phyloP scores from a whole-genome alignment of 306 rosid genomes.

The Delonix regia region DNA sequence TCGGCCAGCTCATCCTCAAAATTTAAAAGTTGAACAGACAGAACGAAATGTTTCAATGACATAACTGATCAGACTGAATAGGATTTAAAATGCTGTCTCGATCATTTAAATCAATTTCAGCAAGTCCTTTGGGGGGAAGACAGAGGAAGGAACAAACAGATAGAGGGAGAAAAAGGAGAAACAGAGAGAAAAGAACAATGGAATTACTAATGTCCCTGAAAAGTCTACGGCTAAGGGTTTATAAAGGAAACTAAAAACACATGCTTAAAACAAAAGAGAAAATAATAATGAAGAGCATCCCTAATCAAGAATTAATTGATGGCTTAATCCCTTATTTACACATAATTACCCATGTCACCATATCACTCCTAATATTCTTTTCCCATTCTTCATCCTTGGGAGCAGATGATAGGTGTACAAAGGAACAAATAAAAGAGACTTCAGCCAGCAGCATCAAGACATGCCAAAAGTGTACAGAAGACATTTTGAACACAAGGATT shows the following conservation, averaged over 20 bases:
- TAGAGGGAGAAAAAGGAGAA: neutral
- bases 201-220: neutral
- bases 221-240: neutral
- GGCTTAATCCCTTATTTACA: neutral
- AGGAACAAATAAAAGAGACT: neutral
- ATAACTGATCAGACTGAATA: no score
- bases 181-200: neutral
- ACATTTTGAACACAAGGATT: conserved; percentile 2
- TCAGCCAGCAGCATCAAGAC: conserved; percentile 7
- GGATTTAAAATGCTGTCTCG: no score
- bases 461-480: neutral
- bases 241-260: neutral
- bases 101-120: no score
- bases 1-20: no score
- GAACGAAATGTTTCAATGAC: no score
- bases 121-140: neutral
- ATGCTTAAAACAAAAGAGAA: neutral
- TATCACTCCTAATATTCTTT: neutral
- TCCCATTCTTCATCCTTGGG: neutral
- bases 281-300: neutral
- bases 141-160: neutral
- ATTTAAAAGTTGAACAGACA: no score
- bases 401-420: conserved; percentile 22
- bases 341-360: neutral
- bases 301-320: neutral